Evolutionary conservation across 768 basidiomycete species (phyloP), one percentile per base, ranked within the genome.

Genomic region (Psilocybe cubensis): DNA sequence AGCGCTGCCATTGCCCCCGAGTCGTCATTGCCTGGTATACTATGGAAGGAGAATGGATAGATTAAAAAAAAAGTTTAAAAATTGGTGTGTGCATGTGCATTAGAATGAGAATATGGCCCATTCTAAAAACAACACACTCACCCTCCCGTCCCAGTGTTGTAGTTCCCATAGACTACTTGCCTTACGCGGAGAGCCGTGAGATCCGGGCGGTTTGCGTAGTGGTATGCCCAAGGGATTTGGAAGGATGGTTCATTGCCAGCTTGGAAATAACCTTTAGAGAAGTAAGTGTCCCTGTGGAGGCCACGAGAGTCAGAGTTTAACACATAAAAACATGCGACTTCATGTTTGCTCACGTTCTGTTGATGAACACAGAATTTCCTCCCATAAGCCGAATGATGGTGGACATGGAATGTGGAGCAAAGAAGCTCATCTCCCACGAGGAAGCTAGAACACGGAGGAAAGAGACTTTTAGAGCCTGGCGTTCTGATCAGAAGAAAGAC

Each of bases 341-440:
- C 24, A 54, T 40, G 51, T 5, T 54, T 35, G 62, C 75, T 50
- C 52, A 81, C 80, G 79, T 65, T 52, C 81, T 67, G 28, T 69
- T 64, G 20, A 81, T 62, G 56, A 79, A 83, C 0, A 75, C 77
- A 1, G 57, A 68, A 8, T 71, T 64, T 0, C 81, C 81, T 24
- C 80, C 81, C 80, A 81, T 83, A 3, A 82, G 71, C 14, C 61
- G 60, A 28, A 83, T 66, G 28, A 82, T 62, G 1, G 79, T 79
- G 17, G 78, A 68, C 72, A 82, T 79, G 5, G 80, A 80, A 52
- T 83, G 79, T 3, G 81, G 80, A 2, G 77, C 79, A 55, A 80
- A 82, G 68, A 82, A 81, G 64, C 77, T 80, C 71, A 78, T 78
- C 57, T 83, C 80, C 80, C 80, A 83, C 18, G 81, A 83, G 6